phyloP scores from a whole-genome alignment of 1,139 yeast species.

The Yamadazyma triangularis region DNA sequence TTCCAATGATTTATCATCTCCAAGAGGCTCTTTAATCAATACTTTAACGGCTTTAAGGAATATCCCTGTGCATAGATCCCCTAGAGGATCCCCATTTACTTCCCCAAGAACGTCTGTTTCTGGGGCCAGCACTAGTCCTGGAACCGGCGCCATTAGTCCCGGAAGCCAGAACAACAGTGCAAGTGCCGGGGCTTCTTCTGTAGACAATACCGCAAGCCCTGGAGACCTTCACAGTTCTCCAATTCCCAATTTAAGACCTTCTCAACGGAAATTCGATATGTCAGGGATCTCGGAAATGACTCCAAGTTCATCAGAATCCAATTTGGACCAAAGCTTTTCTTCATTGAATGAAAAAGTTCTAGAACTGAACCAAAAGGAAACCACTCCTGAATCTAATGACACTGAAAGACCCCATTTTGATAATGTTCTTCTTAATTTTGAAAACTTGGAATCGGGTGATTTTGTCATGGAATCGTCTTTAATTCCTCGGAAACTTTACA shows the following conservation, averaged over 20 bases:
- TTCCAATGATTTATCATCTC: constrained; percentile 37
- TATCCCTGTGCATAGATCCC: constrained; percentile 34
- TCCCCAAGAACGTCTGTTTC: constrained; percentile 43
- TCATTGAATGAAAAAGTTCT: not conserved
- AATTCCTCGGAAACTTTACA: constrained; percentile 61
- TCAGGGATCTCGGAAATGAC: not conserved
- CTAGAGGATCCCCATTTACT: constrained; percentile 40
- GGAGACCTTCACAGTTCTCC: constrained; percentile 17
- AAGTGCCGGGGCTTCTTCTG: too few relatives aligned
- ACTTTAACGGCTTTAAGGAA: constrained; percentile 40
- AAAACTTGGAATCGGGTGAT: constrained; percentile 28
- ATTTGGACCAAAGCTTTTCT: constrained; percentile 1
- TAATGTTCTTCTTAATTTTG: constrained; percentile 33
- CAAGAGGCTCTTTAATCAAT: constrained; percentile 40
- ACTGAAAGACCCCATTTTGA: constrained; percentile 13
- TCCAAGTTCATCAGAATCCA: not conserved
- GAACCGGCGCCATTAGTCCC: too few relatives aligned
- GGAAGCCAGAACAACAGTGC: too few relatives aligned
- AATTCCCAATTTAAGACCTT: constrained; percentile 18
- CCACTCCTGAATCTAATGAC: constrained; percentile 9
- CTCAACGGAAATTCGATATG: not conserved
- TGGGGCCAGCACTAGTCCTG: too few relatives aligned
- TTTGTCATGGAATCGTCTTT: constrained; percentile 52
- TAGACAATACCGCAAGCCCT: too few relatives aligned
- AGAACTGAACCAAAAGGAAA: constrained; percentile 34